phyloP scores from a whole-genome alignment of 73 alveolate species.

The Symbiodinium pilosum region DNA sequence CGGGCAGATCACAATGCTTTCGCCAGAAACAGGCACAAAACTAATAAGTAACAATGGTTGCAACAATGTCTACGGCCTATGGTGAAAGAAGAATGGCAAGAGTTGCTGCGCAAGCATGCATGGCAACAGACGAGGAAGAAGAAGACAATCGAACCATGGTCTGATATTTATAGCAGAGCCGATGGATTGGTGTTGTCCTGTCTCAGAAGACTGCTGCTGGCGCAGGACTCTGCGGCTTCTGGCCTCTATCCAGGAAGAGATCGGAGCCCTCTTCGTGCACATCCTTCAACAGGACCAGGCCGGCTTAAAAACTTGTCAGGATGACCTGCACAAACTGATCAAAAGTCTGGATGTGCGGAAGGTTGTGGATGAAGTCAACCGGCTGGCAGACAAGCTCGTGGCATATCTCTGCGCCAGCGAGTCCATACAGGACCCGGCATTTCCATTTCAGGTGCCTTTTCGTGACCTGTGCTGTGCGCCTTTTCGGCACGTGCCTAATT shows the following conservation, averaged over 20 bases:
- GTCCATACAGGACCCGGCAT: constrained; percentile 43
- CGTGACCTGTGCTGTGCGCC: no score
- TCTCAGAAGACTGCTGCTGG: no score
- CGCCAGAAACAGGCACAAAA: no score
- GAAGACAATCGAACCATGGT: no score
- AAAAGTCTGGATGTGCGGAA: neutral
- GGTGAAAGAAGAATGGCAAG: no score
- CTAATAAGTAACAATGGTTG: no score
- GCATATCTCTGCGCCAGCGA: constrained; percentile 76
- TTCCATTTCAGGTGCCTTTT: neutral
- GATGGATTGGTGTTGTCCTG: neutral
- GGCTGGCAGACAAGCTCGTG: constrained; percentile 82
- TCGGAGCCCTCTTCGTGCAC: constrained; percentile 63
- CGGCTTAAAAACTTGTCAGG: neutral
- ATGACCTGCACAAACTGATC: neutral
- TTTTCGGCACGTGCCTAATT: neutral
- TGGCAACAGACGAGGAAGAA: no score
- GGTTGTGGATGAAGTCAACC: constrained; percentile 88
- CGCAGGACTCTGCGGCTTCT: constrained; percentile 73
- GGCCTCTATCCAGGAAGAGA: constrained; percentile 64
- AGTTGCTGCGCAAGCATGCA: no score
- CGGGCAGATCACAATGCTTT: no score
- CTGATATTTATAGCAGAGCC: no score
- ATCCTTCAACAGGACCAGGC: constrained; percentile 80
- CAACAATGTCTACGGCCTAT: no score